Conservation (phyloP, 441 rosid genomes). For the Manihot esculenta region DNA sequence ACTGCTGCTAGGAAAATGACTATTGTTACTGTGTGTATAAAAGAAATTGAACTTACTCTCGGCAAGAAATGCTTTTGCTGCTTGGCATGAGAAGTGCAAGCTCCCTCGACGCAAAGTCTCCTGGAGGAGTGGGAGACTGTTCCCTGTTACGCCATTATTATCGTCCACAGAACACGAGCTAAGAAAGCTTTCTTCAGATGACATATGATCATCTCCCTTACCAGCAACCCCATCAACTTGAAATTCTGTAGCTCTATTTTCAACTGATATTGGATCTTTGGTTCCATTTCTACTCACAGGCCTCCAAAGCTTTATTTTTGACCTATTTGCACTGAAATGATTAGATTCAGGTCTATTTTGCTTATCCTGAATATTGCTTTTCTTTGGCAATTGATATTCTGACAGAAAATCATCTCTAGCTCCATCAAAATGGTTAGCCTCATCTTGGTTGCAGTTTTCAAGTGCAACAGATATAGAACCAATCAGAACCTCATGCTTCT, state of each 20-base stretch:
- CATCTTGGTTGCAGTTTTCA: conserved; percentile 37
- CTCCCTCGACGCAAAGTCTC: conserved; percentile 26
- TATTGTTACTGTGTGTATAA: not conserved
- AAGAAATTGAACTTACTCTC: conserved; percentile 53
- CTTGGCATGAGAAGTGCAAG: conserved; percentile 45
- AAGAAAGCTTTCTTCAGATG: conserved; percentile 32
- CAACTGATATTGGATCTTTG: conserved; percentile 33
- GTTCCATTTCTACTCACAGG: conserved; percentile 65
- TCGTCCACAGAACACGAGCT: conserved; percentile 18
- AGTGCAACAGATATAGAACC: conserved; percentile 82
- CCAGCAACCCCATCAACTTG: conserved; percentile 26
- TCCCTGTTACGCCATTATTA: conserved; percentile 14
- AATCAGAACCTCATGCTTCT: conserved; percentile 62
- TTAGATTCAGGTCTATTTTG: conserved; percentile 32
- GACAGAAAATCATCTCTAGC: conserved; percentile 27
- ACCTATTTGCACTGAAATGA: conserved; percentile 35
- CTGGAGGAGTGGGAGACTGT: conserved; percentile 15
- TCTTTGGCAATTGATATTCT: conserved; percentile 45
- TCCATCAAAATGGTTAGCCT: conserved; percentile 38
- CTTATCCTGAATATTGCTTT: conserved; percentile 36
- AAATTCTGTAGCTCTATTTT: conserved; percentile 35
- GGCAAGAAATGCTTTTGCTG: conserved; percentile 75
- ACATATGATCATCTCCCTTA: conserved; percentile 29
- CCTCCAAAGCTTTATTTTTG: conserved; percentile 63
- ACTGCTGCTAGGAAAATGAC: not conserved